These are phyloP conservation scores for Boletellus sp. DNA, from an alignment of 768 basidiomycete genomes.

Conservation along the genomic window DNA sequence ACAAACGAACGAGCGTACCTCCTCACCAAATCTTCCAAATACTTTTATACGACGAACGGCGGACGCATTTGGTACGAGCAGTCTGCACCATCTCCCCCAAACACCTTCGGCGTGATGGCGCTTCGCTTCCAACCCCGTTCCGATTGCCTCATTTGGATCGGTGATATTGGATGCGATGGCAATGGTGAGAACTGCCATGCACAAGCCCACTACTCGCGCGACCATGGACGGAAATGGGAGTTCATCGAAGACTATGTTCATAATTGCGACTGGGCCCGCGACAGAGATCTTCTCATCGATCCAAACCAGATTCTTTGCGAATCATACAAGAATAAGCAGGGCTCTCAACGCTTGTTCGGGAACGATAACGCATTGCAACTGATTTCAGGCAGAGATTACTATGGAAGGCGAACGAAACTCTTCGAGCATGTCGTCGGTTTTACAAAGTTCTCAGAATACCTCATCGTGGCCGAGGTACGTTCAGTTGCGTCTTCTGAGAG, in stretches of 20 bases:
- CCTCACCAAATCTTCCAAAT: slow-evolving; percentile 61
- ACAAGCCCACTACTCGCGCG: slow-evolving; percentile 65
- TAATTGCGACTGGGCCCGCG: slow-evolving; percentile 90
- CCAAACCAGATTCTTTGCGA: slow-evolving; percentile 91
- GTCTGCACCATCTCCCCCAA: slow-evolving; percentile 66
- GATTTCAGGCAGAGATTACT: slow-evolving; percentile 74
- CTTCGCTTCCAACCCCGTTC: slow-evolving; percentile 85
- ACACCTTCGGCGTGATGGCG: slow-evolving; percentile 69
- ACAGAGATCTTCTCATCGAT: slow-evolving; percentile 74
- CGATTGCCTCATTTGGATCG: slow-evolving; percentile 88
- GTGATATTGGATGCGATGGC: slow-evolving; percentile 61
- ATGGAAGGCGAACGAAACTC: slow-evolving; percentile 61
- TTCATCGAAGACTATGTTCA: slow-evolving; percentile 81
- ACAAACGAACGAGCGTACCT: slow-evolving; percentile 82
- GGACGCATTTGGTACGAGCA: slow-evolving; percentile 67
- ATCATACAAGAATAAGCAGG: slow-evolving; percentile 76
- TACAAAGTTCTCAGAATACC: slow-evolving; percentile 94
- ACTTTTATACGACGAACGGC: slow-evolving; percentile 80
- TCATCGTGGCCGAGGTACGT: slow-evolving; percentile 90
- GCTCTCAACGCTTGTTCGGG: slow-evolving; percentile 61
- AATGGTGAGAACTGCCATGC: slow-evolving; percentile 59
- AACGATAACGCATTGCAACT: slow-evolving; percentile 69
- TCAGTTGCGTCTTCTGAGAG: neutral
- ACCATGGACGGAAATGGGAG: slow-evolving; percentile 78
- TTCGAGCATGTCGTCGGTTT: slow-evolving; percentile 92